These are phyloP conservation scores for Paracoccidioides lutzii DNA, from an alignment of 2,329 filamentous ascomycete genomes.

Conservation along the genomic window DNA sequence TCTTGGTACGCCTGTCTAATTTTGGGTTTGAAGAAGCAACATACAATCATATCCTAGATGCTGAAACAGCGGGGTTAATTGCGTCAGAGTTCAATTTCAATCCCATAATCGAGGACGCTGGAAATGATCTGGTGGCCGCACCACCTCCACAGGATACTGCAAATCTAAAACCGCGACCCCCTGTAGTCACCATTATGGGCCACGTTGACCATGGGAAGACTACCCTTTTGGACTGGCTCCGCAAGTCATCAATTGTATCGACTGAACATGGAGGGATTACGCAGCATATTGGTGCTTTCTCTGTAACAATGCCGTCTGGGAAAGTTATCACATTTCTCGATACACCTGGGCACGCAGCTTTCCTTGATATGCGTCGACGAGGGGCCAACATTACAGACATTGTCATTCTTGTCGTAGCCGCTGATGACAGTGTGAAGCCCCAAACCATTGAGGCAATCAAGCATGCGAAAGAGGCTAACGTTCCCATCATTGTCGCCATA, in stretches of 20 bases:
- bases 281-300: constrained; percentile 96
- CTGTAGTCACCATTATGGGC: constrained; percentile 97
- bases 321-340: constrained; percentile 94
- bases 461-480: constrained; percentile 72
- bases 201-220: constrained; percentile 99
- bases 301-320: constrained; percentile 71
- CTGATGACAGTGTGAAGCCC: constrained; percentile 93
- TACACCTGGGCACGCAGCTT: constrained; percentile 90
- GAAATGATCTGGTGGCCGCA: constrained; percentile 60
- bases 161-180: constrained; percentile 59
- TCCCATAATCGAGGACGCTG: constrained; percentile 53
- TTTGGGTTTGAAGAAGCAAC: constrained; percentile 82
- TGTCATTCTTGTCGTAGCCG: constrained; percentile 86
- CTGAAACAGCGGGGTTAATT: constrained; percentile 80
- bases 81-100: constrained; percentile 90
- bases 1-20: constrained; percentile 62
- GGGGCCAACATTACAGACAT: constrained; percentile 96
- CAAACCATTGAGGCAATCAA: constrained; percentile 94
- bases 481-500: constrained; percentile 94
- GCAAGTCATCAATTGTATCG: constrained; percentile 82
- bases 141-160: constrained; percentile 57
- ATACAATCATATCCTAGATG: constrained; percentile 73
- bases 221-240: constrained; percentile 82
- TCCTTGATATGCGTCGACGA: constrained; percentile 87
- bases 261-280: constrained; percentile 94